Evolutionary conservation across 2,329 filamentous ascomycete species (phyloP).

Genomic region (Aspergillus sp.): DNA sequence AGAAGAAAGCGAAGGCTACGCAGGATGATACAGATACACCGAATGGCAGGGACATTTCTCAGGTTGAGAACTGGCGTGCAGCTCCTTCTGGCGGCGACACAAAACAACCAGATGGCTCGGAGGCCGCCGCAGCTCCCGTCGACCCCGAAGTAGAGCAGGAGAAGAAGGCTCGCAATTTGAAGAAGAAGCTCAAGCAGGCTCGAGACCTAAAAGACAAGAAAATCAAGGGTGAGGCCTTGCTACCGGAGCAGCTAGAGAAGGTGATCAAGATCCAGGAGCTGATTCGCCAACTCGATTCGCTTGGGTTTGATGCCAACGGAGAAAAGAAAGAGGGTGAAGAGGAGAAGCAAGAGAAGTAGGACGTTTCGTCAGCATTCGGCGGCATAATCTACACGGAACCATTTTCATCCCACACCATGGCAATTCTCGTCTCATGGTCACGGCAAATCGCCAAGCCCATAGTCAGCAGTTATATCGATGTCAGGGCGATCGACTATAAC

Average conservation of each 20-base stretch:
- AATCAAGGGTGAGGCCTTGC: conserved; percentile 75
- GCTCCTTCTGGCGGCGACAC: conserved; percentile 21
- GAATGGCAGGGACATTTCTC: conserved; percentile 24
- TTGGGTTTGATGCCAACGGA: conserved; percentile 81
- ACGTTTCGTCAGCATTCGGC: neutral
- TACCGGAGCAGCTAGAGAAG: conserved; percentile 96
- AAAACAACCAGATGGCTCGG: conserved; percentile 27
- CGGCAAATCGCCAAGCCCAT: neutral
- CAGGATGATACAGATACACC: conserved; percentile 49
- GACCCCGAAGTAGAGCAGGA: conserved; percentile 78
- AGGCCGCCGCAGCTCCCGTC: conserved; percentile 37
- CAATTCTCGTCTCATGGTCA: neutral
- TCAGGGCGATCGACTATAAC: neutral
- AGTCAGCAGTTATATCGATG: neutral
- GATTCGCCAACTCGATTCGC: conserved; percentile 77
- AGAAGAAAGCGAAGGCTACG: conserved; percentile 61
- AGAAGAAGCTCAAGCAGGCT: conserved; percentile 94
- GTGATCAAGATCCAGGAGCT: conserved; percentile 96
- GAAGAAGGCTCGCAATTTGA: conserved; percentile 87
- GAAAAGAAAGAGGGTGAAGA: conserved; percentile 52
- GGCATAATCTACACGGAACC: neutral
- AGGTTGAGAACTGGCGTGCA: conserved; percentile 34
- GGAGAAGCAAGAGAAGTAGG: conserved; percentile 16
- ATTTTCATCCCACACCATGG: neutral
- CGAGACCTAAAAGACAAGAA: conserved; percentile 89